Base-by-base conservation (phyloP, 257 asterid genomes). In the Nicotiana otophora region DNA sequence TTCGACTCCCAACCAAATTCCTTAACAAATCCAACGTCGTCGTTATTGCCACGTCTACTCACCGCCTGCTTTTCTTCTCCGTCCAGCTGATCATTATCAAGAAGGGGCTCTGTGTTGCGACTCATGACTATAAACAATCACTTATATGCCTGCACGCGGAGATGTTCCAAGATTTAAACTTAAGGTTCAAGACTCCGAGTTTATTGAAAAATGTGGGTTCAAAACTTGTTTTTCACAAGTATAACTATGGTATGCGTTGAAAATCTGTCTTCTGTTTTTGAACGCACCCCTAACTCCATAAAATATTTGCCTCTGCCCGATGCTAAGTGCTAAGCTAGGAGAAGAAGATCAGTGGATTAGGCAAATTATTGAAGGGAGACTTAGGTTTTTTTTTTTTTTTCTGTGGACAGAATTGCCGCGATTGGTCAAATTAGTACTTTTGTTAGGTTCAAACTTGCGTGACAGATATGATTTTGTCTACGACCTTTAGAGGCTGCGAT, bases 1-100 rank as follows among this genome's bases (percentile, higher is more conserved):
- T 87, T 91, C 0, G 98, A 91, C 26, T 94, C 98, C 4, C 57
- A 65, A 87, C 84, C 76, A 26, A 79, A 85, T 17, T 80, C 58
- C 20, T 46, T 53, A 23, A 33, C 68, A n/a, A 77, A 60, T 42
- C 84, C 19, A 20, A n/a, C 81, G 10, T 33, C 62, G 3, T 54
- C 46, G 46, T 66, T 11, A 10, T 3, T 10, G 55, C 55, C 46
- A 36, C 46, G 46, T 36, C 46, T 36, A 51, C 55, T 12, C 55
- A 51, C 55, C 55, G 20, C 30, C 15, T 20, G 14, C 23, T 53
- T 75, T 12, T 69, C 77, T 19, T 72, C 69, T n/a, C 62, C 70
- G 1, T 68, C 58, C 33, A 19, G 20, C 7, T 17, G 77, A 51
- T 66, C 17, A 12, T 17, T 26, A 26, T 15, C 75, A 33, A 84